Evolutionary conservation across 2,329 filamentous ascomycete genomes (phyloP).

Genomic region (Monosporascus sp.): DNA sequence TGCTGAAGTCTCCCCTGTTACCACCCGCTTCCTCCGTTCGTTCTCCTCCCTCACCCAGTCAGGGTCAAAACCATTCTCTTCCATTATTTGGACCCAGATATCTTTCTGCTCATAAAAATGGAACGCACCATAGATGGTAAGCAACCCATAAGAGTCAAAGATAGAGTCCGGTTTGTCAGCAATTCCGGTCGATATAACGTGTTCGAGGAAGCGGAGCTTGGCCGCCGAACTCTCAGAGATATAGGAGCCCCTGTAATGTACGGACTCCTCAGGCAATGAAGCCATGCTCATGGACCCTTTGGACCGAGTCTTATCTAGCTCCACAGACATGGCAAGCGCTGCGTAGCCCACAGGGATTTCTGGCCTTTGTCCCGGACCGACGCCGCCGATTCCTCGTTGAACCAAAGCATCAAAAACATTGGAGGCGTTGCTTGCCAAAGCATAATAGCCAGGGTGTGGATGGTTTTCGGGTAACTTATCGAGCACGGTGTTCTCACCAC

Average conservation of each 20-base stretch:
- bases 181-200: constrained; percentile 9
- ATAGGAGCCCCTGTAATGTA: constrained; percentile 2
- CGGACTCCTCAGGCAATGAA: background rate
- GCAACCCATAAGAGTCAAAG: constrained; percentile 1
- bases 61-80: constrained; percentile 10
- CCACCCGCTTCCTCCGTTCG: constrained; percentile 5
- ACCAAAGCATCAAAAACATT: background rate
- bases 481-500: no score
- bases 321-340: fast-evolving
- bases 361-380: background rate
- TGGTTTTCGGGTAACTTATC: no score
- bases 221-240: background rate
- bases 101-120: background rate
- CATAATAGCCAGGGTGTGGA: no score
- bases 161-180: constrained; percentile 6
- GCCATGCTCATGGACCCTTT: background rate
- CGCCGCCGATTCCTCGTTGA: no score
- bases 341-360: background rate
- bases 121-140: background rate
- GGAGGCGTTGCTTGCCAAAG: background rate
- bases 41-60: constrained; percentile 11
- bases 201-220: background rate
- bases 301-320: background rate
- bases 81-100: constrained; percentile 11
- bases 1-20: constrained; percentile 11